A percentile compares a stretch with the other conserved stretches of the same genome.
phyloP scores from a whole-genome alignment of 192 early-diverging fungal genomes.

The Podila epigama region DNA sequence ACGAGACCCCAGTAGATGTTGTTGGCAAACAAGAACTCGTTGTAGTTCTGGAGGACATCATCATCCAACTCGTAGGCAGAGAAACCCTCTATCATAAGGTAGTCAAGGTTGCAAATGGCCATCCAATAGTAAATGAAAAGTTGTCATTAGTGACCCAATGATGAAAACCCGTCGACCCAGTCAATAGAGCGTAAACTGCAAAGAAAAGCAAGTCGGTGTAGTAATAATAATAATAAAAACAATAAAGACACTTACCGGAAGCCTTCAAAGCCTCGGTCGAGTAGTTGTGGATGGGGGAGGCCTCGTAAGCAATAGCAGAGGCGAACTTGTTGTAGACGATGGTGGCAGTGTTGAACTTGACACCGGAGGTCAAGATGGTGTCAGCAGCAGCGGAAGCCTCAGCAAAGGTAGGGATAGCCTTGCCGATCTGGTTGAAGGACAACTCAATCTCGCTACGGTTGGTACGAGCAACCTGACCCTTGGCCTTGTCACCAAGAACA shows the following conservation, averaged over 20 bases:
- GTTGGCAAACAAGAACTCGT: conserved; percentile 96
- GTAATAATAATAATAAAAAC: not conserved
- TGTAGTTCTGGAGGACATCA: conserved; percentile 84
- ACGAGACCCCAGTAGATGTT: conserved; percentile 93
- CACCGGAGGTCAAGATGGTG: conserved; percentile 68
- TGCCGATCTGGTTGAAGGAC: conserved; percentile 93
- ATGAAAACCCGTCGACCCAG: no score
- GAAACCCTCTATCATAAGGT: conserved; percentile 63
- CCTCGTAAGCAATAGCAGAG: conserved; percentile 94
- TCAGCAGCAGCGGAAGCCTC: conserved; percentile 88
- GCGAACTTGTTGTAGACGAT: conserved; percentile 96
- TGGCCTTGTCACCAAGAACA: conserved; percentile 94
- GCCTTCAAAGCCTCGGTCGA: conserved; percentile 74
- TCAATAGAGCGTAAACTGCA: no score
- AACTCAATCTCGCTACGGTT: conserved; percentile 79
- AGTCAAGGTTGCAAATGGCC: not conserved
- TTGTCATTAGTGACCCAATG: not conserved
- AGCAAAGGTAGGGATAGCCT: conserved; percentile 85
- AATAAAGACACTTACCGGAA: conserved; percentile 58
- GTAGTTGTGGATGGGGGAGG: conserved; percentile 68
- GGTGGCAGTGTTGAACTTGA: conserved; percentile 74
- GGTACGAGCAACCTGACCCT: conserved; percentile 85
- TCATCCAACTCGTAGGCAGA: conserved; percentile 93
- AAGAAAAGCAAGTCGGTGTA: not conserved
- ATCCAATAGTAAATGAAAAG: no score